A percentile compares a stretch with the other conserved stretches of the same genome.
These are phyloP conservation scores for Metschnikowia peoriensis DNA, from an alignment of 805 yeast genomes.

Conservation along the genomic window DNA sequence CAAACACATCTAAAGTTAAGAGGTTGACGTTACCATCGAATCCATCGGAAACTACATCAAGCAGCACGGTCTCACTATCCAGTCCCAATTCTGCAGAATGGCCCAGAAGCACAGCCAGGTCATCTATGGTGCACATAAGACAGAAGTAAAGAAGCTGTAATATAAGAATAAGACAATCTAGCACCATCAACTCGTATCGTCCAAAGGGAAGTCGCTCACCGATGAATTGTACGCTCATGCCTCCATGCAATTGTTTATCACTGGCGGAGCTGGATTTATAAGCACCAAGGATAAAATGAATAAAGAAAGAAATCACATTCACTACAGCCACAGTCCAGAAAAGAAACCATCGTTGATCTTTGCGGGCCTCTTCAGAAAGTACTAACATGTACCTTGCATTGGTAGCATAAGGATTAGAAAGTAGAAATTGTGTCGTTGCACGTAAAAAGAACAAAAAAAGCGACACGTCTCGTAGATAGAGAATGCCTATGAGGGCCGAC, in stretches of 20 bases:
- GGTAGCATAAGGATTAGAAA: slow-evolving; percentile 30
- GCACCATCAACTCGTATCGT: slow-evolving; percentile 24
- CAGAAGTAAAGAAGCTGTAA: slow-evolving; percentile 33
- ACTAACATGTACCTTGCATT: slow-evolving; percentile 11
- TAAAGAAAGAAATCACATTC: slow-evolving; percentile 24
- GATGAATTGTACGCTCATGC: slow-evolving; percentile 35
- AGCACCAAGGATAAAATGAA: slow-evolving; percentile 30
- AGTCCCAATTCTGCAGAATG: not conserved
- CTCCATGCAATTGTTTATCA: slow-evolving; percentile 30
- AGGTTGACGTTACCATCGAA: slow-evolving; percentile 38
- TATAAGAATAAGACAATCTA: slow-evolving; percentile 26
- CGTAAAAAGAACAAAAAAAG: slow-evolving; percentile 28
- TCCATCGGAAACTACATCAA: slow-evolving; percentile 33
- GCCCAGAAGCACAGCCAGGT: slow-evolving; percentile 25
- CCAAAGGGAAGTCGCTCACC: slow-evolving; percentile 36
- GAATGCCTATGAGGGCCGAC: slow-evolving; percentile 32
- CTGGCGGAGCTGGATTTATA: slow-evolving; percentile 16
- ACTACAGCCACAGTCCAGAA: slow-evolving; percentile 23
- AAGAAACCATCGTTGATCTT: slow-evolving; percentile 27
- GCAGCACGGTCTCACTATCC: slow-evolving; percentile 14
- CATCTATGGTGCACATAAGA: slow-evolving; percentile 33
- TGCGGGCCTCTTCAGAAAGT: slow-evolving; percentile 26
- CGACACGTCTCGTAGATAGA: slow-evolving; percentile 44
- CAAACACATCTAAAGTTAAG: slow-evolving; percentile 26
- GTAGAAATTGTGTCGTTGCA: slow-evolving; percentile 26